Percentiles rank a stretch among this genome's conserved stretches.
Evolutionary conservation across 371 early-diverging fungal genomes (phyloP).

Genomic region (Syncephalastrum monosporum): DNA sequence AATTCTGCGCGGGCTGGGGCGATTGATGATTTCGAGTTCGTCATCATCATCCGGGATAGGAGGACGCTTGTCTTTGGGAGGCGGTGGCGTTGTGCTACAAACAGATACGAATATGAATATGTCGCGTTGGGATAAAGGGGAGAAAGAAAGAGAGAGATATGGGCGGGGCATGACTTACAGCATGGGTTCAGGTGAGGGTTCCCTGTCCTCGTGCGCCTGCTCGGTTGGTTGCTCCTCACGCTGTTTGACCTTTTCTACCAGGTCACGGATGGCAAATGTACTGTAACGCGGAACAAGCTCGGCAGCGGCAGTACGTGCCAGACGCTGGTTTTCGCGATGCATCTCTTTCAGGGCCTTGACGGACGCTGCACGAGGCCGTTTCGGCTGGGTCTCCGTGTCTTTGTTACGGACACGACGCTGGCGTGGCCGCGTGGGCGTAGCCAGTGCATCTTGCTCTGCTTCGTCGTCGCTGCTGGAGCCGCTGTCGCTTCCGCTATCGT

Average conservation of each 20-base stretch:
- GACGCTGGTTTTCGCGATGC: conserved; percentile 24
- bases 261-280: conserved; percentile 11
- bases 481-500: not conserved
- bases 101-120: not conserved
- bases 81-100: conserved; percentile 1
- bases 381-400: not conserved
- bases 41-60: conserved; percentile 8
- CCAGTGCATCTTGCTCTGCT: not conserved
- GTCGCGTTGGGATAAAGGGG: not conserved
- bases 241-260: conserved; percentile 15
- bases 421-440: conserved; percentile 2
- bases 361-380: conserved; percentile 5
- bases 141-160: no score
- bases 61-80: no score
- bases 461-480: conserved; percentile 3
- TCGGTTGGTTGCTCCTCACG: not conserved
- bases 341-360: conserved; percentile 21
- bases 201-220: conserved; percentile 1
- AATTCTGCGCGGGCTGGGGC: conserved; percentile 3
- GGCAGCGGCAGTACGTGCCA: conserved; percentile 14
- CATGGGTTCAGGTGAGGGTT: conserved; percentile 1
- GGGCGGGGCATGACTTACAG: not conserved
- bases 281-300: conserved; percentile 15
- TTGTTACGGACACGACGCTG: conserved; percentile 2
- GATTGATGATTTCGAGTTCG: conserved; percentile 23